Evolutionary conservation across 1,284 basidiomycete species (phyloP), one percentile per base, ranked within the genome.

Genomic region (Leccinum angustisporum): DNA sequence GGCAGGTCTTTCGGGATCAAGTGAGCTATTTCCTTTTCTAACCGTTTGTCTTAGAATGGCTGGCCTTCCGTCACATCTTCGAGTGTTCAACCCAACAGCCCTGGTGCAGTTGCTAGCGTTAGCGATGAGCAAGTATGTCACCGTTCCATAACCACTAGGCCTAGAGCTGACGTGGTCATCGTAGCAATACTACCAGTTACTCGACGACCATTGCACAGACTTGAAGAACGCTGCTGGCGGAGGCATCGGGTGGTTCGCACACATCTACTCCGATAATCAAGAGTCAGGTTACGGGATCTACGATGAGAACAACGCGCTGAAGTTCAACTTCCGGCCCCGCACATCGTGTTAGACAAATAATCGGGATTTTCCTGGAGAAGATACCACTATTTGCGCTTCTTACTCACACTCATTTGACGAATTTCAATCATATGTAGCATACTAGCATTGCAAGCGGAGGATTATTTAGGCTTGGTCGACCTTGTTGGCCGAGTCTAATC

Each of bases 201-300:
- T 91, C n/a, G 87, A 91, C 66, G 70, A 76, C 4, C 80, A 86
- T 61, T 91, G 90, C 67, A 67, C 76, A 10, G 79, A 84, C 67
- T 79, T 90, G 68, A 90, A 91, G 74, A 68, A 67, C 0, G 81
- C 83, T 30, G 74, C 79, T 10, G 80, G 81, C 5, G 87, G 88
- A 16, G 87, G 88, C 31, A 76, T 91, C 25, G 91, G 90, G 11
- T 92, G 90, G 90, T 92, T 92, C 69, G 86, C 86, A 54, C 90
- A 91, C 69, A 86, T 91, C 55, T 91, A 89, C 69, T 84, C 84
- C 3, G 88, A 91, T 68, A 65, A 74, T 61, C 80, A 84, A 71
- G 86, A 88, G 67, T 83, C 84, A 31, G 87, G 88, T 18, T 90
- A 89, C 67, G 88, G 87, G 4, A 82, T 89, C 57, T 86, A 87